Evolutionary conservation across 2,329 filamentous ascomycete genomes (phyloP), one percentile per base, ranked within the genome.

Genomic region (Raffaelea albimanens): DNA sequence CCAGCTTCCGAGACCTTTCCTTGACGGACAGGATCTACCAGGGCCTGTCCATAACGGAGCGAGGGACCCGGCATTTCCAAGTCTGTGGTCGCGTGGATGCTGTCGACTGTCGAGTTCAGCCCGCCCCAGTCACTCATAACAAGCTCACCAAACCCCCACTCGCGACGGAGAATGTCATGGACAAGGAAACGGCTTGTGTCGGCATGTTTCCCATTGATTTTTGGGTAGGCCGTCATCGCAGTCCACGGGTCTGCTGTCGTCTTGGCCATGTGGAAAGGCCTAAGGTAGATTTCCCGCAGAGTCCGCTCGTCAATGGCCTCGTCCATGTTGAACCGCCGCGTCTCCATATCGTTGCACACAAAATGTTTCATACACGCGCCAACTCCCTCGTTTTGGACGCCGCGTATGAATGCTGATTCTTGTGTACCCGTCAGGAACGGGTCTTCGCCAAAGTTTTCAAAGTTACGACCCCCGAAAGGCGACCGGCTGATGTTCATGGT

Each of bases 261-360:
- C n/a, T n/a, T n/a, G 1, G 82, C 81, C 57, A 87, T 84, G 63
- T 86, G 81, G 52, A 87, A 87, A 0, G 83, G 83, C 43, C 80
- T 77, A 18, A 87, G 73, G 53, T 87, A 87, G 1, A 87, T 67
- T 58, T 87, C 83, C 25, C 83, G 72, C 22, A 87, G 64, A 2
- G 82, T 72, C 29, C 83, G 70, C 55, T 86, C 82, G 34, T 76
- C 73, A 44, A 87, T 70, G 22, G 79, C 65, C 5, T 80, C 79
- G 61, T 86, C 73, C 51, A 85, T 75, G 1, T 76, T 82, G 54
- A 82, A 68, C 45, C 82, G 73, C 57, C 81, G 68, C 1, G 83
- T 85, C 61, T 87, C 83, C 59, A 85, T 78, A 59, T 87, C 83
- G 50, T 87, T 87, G n/a, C 72, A 80, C 18, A 83, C 79, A 51